These are phyloP conservation scores for Monosporascus sp. DNA, from an alignment of 2,329 filamentous ascomycete genomes.

Conservation along the genomic window DNA sequence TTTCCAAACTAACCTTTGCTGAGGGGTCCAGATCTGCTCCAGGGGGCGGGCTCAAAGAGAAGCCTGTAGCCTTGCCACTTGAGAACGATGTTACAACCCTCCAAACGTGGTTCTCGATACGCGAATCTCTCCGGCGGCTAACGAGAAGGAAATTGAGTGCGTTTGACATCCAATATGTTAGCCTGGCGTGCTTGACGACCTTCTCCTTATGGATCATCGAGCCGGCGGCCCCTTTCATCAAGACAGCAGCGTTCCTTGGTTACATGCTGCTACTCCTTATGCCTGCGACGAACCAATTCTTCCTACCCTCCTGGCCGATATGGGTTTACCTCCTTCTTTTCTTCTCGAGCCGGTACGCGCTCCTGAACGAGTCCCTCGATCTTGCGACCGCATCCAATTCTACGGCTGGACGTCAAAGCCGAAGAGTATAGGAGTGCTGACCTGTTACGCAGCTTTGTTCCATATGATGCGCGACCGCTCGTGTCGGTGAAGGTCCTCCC, in stretches of 20 bases:
- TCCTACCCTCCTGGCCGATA: conserved; percentile 80
- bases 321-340: conserved; percentile 87
- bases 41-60: not conserved
- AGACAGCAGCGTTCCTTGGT: conserved; percentile 64
- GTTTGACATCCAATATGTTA: conserved; percentile 79
- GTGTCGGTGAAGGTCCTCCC: conserved; percentile 96
- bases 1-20: not conserved
- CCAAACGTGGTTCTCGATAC: conserved; percentile 76
- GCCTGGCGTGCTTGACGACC: conserved; percentile 67
- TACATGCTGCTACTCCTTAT: conserved; percentile 68
- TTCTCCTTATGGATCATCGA: conserved; percentile 76
- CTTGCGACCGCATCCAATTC: not conserved
- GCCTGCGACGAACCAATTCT: conserved; percentile 84
- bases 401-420: not conserved
- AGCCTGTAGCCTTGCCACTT: not conserved
- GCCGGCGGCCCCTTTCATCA: conserved; percentile 72
- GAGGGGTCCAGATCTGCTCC: not conserved
- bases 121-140: conserved; percentile 70
- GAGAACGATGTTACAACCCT: conserved; percentile 61
- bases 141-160: conserved; percentile 74
- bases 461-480: conserved; percentile 78
- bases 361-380: conserved; percentile 10
- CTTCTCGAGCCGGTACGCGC: conserved; percentile 82
- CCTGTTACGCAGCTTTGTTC: conserved; percentile 66
- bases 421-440: not conserved